These are phyloP conservation scores for Blastobotrys attinorum DNA, from an alignment of 805 yeast species.

Conservation along the genomic window DNA sequence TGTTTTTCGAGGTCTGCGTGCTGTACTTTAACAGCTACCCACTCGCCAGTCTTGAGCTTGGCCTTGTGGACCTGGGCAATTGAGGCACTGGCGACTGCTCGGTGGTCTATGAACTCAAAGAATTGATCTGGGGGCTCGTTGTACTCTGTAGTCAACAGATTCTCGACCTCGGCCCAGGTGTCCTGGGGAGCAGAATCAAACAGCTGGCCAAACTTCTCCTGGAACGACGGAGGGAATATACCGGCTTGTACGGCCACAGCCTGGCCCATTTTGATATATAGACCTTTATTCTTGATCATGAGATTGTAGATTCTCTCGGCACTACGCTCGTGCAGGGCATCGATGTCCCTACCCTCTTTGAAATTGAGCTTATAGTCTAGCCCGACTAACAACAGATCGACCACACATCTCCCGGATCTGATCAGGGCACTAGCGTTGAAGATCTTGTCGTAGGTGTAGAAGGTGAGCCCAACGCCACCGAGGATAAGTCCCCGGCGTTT, in stretches of 20 bases:
- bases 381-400: slow-evolving; percentile 43
- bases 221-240: slow-evolving; percentile 58
- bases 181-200: slow-evolving; percentile 66
- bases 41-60: slow-evolving; percentile 49
- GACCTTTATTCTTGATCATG: slow-evolving; percentile 43
- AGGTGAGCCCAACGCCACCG: slow-evolving; percentile 15
- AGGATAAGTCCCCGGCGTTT: slow-evolving; percentile 5
- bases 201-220: slow-evolving; percentile 45
- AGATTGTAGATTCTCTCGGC: slow-evolving; percentile 44
- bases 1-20: slow-evolving; percentile 61
- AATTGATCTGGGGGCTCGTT: slow-evolving; percentile 35
- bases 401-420: slow-evolving; percentile 47
- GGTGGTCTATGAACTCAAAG: slow-evolving; percentile 42
- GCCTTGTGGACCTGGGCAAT: slow-evolving; percentile 92
- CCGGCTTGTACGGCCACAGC: slow-evolving; percentile 69
- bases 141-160: slow-evolving; percentile 26
- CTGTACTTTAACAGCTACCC: slow-evolving; percentile 89
- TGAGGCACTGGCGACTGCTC: slow-evolving; percentile 72
- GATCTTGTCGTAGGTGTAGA: slow-evolving; percentile 32
- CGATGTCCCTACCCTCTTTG: slow-evolving; percentile 38
- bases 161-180: slow-evolving; percentile 33
- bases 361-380: slow-evolving; percentile 52
- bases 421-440: slow-evolving; percentile 42
- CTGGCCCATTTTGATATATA: slow-evolving; percentile 73
- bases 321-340: slow-evolving; percentile 49